A percentile compares a stretch with the other conserved stretches of the same genome.
These are phyloP conservation scores for Yarrowia deformans DNA, from an alignment of 805 yeast species.

Conservation along the genomic window DNA sequence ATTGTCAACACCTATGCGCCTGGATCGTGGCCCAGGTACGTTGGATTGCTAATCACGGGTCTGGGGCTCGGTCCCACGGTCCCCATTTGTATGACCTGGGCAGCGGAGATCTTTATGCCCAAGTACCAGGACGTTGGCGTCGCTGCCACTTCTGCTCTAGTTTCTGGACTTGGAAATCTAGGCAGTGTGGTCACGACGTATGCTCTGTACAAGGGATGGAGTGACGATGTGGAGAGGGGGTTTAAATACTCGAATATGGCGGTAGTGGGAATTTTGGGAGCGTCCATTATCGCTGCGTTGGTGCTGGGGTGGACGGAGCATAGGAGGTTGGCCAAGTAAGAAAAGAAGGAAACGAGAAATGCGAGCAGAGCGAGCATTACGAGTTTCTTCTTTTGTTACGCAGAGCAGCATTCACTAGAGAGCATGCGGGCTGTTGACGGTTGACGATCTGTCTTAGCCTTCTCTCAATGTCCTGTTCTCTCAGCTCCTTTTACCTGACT, in stretches of 20 bases:
- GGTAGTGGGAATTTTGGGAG: slow-evolving; percentile 77
- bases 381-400: background rate
- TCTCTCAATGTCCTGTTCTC: too few species aligned
- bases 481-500: too few species aligned
- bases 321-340: background rate
- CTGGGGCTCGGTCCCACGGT: slow-evolving; percentile 92
- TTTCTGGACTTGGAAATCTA: slow-evolving; percentile 84
- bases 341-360: background rate
- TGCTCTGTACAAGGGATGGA: slow-evolving; percentile 89
- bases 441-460: too few species aligned
- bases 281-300: slow-evolving; percentile 64
- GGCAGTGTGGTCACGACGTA: slow-evolving; percentile 88
- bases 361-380: too few species aligned
- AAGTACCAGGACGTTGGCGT: slow-evolving; percentile 83
- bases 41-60: slow-evolving; percentile 81
- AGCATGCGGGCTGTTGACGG: too few species aligned
- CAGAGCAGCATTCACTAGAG: too few species aligned
- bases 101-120: slow-evolving; percentile 74
- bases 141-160: slow-evolving; percentile 83
- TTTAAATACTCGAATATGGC: slow-evolving; percentile 82
- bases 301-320: slow-evolving; percentile 44
- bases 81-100: slow-evolving; percentile 85
- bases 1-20: slow-evolving; percentile 77
- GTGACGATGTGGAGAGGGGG: slow-evolving; percentile 68
- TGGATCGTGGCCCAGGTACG: slow-evolving; percentile 78